Base-by-base conservation (phyloP, 1,139 yeast species). In the Blastobotrys apis region DNA sequence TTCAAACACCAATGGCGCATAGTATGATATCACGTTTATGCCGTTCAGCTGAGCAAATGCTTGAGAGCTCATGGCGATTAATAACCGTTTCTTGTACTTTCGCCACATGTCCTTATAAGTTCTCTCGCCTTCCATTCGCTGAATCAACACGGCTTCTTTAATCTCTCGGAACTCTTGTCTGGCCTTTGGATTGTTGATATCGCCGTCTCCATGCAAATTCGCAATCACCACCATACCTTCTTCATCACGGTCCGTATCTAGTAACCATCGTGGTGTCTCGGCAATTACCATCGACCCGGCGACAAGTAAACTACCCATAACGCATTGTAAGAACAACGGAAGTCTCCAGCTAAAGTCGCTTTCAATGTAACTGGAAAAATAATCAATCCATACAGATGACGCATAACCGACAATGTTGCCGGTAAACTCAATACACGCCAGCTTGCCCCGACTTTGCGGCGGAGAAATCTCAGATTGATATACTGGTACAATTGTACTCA, bases 401-500 rank as follows among this genome's bases (percentile, higher is more conserved):
- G 94, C 77, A 63, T 88, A 90, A 4, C 97, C 97, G 33, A 86
- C 65, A 49, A 88, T 82, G 61, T 88, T 88, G 3, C 96, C 96
- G 0, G 97, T 85, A 64, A 88, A 90, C 66, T 90, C 96, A 38
- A 88, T 80, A 59, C 95, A 87, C 0, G 95, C 96, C 47, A 86
- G 75, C 57, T 83, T 78, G 1, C 97, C 97, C 49, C 97, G 73
- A 54, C 83, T 85, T 51, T 84, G 83, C 1, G 96, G 88, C 13
- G 95, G 95, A 32, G 94, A 81, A 48, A 90, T 86, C 62, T 90
- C 97, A 5, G 87, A 78, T 66, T 88, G 96, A 64, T 87, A 90
- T 40, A 92, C 86, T 0, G 97, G 97, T n/a, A 92, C 94, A 43
- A 88, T 86, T 5, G 95, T 86, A n/a, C 94, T 83, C 45, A 90